These are phyloP conservation scores for Penicillium occitanis DNA, from an alignment of 2,329 filamentous ascomycete genomes.

Conservation along the genomic window DNA sequence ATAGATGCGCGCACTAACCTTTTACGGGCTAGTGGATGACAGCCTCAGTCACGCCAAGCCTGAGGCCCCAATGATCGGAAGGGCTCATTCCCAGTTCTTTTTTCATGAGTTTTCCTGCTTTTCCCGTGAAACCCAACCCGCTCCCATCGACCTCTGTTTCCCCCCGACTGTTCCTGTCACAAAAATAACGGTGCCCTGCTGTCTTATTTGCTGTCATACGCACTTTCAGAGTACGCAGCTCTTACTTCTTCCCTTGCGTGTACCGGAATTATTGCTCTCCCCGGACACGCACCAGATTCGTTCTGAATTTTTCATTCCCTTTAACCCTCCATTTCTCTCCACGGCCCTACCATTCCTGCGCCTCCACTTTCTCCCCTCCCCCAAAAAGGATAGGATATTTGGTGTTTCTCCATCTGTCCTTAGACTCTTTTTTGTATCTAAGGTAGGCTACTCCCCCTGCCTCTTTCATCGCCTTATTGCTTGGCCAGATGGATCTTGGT, in stretches of 20 bases:
- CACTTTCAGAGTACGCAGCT: background rate
- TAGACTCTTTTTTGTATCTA: constrained; percentile 24
- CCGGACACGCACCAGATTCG: background rate
- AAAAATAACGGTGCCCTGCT: constrained; percentile 2
- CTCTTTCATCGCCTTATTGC: constrained; percentile 22
- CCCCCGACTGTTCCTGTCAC: constrained; percentile 14
- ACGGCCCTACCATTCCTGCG: constrained; percentile 29
- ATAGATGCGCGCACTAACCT: background rate
- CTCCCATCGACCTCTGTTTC: constrained; percentile 9
- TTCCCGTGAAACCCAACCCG: constrained; percentile 17
- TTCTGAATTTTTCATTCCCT: constrained; percentile 9
- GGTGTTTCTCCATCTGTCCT: constrained; percentile 23
- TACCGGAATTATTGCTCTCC: background rate
- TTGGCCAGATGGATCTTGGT: constrained; percentile 19
- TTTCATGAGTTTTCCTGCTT: constrained; percentile 11
- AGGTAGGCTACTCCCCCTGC: constrained; percentile 27
- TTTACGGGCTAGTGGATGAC: background rate
- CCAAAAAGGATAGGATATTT: constrained; percentile 24
- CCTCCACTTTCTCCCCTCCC: constrained; percentile 30
- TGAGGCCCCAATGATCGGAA: background rate
- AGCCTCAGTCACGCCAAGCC: constrained; percentile 4
- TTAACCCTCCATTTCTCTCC: constrained; percentile 24
- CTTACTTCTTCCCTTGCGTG: constrained; percentile 16
- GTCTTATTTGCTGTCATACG: constrained; percentile 15
- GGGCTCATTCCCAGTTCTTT: background rate